A percentile compares a stretch with the other conserved stretches of the same genome.
Evolutionary conservation across 805 yeast genomes (phyloP).

Genomic region (Lachancea waltii): DNA sequence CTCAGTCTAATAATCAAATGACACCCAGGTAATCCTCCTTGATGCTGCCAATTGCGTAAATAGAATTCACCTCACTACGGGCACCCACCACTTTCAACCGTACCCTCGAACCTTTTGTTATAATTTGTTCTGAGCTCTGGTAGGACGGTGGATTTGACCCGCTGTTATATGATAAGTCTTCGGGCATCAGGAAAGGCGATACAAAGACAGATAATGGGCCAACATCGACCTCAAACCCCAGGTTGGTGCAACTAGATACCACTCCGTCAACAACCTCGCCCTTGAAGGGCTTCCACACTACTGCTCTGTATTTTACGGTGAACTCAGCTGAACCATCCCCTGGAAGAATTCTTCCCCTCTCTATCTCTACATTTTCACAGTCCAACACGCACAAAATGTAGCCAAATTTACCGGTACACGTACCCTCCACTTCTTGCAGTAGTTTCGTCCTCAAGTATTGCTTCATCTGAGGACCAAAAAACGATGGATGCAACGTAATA

Average conservation of each 20-base stretch:
- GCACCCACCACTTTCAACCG: slow-evolving; percentile 96
- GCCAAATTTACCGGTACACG: slow-evolving; percentile 98
- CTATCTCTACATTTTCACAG: slow-evolving; percentile 90
- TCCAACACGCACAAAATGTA: slow-evolving; percentile 94
- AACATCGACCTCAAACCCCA: slow-evolving; percentile 97
- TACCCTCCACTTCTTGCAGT: slow-evolving; percentile 94
- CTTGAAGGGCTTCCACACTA: slow-evolving; percentile 97
- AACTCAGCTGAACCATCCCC: slow-evolving; percentile 93
- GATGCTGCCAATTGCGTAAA: slow-evolving; percentile 95
- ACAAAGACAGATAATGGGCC: slow-evolving; percentile 95
- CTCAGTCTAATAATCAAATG: too few species aligned
- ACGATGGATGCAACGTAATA: slow-evolving; percentile 93
- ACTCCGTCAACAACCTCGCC: slow-evolving; percentile 98
- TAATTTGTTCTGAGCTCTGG: slow-evolving; percentile 88
- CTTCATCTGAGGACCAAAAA: slow-evolving; percentile 96
- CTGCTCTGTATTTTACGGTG: slow-evolving; percentile 91
- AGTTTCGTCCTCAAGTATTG: slow-evolving; percentile 84
- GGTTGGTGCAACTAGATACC: slow-evolving; percentile 85
- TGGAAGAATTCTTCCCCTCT: slow-evolving; percentile 86
- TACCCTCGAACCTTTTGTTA: slow-evolving; percentile 89
- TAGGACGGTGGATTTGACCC: slow-evolving; percentile 98
- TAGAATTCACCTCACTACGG: slow-evolving; percentile 93
- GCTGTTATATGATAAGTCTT: slow-evolving; percentile 89
- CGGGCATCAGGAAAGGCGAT: slow-evolving; percentile 89
- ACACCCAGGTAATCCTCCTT: slow-evolving; percentile 97